phyloP scores from a whole-genome alignment of 1,139 yeast genomes.

The Blastobotrys buckinghamii region DNA sequence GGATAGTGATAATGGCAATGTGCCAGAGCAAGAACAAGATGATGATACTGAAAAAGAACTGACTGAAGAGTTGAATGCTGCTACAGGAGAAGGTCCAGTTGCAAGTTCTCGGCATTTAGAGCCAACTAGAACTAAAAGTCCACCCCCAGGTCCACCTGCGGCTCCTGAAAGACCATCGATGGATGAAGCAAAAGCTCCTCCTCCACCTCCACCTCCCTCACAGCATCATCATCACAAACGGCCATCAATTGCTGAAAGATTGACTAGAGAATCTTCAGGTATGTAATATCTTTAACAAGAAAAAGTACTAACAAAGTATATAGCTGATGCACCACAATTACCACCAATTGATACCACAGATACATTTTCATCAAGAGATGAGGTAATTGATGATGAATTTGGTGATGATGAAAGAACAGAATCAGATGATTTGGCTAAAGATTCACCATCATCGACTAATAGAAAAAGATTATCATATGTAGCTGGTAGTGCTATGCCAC shows the following conservation, averaged over 20 bases:
- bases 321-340: constrained; percentile 1
- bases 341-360: constrained; percentile 3
- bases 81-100: no score
- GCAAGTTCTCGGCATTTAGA: no score
- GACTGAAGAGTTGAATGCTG: no score
- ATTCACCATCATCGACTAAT: not conserved
- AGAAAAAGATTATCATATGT: constrained; percentile 21
- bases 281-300: not conserved
- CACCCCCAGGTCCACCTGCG: not conserved
- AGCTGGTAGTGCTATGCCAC: constrained; percentile 27
- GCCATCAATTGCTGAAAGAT: no score
- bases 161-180: no score
- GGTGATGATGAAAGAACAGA: constrained; percentile 34
- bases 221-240: no score
- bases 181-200: not conserved
- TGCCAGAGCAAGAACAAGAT: constrained; percentile 19
- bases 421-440: constrained; percentile 25
- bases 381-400: constrained; percentile 24
- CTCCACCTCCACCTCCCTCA: not conserved
- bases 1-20: not conserved
- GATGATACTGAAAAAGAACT: constrained; percentile 9
- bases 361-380: constrained; percentile 10
- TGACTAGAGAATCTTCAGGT: constrained; percentile 2
- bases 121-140: no score
- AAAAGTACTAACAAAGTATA: not conserved